phyloP scores from a whole-genome alignment of 2,329 filamentous ascomycete species.

The Didymella exigua region DNA sequence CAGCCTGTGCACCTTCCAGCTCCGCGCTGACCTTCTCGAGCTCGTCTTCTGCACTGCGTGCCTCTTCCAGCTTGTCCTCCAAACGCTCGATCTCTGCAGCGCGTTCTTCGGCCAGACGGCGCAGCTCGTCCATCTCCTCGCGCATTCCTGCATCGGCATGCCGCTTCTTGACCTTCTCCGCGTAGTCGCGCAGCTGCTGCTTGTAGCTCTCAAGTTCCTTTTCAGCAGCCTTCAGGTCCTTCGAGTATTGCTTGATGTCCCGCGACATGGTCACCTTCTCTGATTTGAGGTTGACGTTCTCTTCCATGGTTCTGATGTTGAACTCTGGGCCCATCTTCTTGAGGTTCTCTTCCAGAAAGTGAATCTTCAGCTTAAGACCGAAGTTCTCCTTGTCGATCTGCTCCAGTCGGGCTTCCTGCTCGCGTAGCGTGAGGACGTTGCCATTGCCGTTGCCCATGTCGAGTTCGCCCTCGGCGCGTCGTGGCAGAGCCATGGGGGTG shows the following conservation, averaged over 20 bases:
- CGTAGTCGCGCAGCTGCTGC: conserved; percentile 79
- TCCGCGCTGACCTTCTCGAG: conserved; percentile 45
- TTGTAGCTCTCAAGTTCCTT: conserved; percentile 84
- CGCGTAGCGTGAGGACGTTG: conserved; percentile 87
- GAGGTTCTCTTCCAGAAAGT: conserved; percentile 91
- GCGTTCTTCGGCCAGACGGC: conserved; percentile 52
- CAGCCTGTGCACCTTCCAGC: conserved; percentile 42
- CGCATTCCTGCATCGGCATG: conserved; percentile 74
- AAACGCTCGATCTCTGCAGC: conserved; percentile 44
- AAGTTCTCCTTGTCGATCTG: conserved; percentile 94
- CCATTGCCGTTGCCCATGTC: conserved; percentile 75
- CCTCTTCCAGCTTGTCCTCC: conserved; percentile 43
- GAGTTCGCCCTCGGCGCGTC: conserved; percentile 68
- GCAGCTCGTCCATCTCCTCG: conserved; percentile 61
- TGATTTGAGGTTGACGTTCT: conserved; percentile 96
- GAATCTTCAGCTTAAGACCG: conserved; percentile 60
- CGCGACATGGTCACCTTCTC: conserved; percentile 87
- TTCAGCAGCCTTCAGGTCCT: conserved; percentile 80
- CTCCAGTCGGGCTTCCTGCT: conserved; percentile 93
- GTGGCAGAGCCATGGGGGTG: conserved; percentile 76
- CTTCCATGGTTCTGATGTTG: conserved; percentile 84
- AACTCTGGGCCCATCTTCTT: conserved; percentile 87
- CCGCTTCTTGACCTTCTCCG: conserved; percentile 78
- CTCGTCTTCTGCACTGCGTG: conserved; percentile 39
- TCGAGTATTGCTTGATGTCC: conserved; percentile 85